phyloP scores from a whole-genome alignment of 345 rosid species.

The Linum trigynum region DNA sequence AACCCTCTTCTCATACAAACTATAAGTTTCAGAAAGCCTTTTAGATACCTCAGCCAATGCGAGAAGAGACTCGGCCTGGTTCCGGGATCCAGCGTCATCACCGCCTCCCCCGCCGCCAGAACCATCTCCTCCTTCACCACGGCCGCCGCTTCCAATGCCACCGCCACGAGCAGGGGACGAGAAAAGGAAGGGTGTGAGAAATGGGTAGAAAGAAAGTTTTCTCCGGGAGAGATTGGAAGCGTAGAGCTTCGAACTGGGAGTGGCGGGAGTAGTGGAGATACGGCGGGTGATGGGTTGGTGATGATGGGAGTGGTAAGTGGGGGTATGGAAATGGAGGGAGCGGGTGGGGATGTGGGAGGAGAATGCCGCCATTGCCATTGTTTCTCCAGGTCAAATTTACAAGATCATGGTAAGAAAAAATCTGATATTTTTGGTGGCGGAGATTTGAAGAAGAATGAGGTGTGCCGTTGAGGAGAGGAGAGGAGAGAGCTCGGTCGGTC shows the following conservation, averaged over 20 bases:
- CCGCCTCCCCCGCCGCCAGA: slow-evolving; percentile 15
- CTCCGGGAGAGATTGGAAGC: slow-evolving; percentile 12
- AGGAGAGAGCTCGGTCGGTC: neutral
- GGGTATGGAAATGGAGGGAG: slow-evolving; percentile 15
- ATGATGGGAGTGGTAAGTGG: slow-evolving; percentile 11
- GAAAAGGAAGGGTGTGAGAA: slow-evolving; percentile 7
- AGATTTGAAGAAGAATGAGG: neutral
- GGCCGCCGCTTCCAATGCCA: slow-evolving; percentile 11
- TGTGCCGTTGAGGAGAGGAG: neutral
- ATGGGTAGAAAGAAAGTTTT: neutral
- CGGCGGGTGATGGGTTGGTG: slow-evolving; percentile 11
- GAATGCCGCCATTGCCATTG: slow-evolving; percentile 27
- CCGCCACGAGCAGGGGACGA: slow-evolving; percentile 29
- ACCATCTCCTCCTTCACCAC: slow-evolving; percentile 18
- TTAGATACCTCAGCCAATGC: slow-evolving; percentile 37
- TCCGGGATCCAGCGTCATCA: slow-evolving; percentile 28
- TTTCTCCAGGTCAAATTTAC: neutral
- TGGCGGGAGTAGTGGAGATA: neutral
- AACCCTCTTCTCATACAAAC: neutral
- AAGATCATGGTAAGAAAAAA: neutral
- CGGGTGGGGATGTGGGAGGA: slow-evolving; percentile 20
- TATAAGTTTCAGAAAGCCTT: neutral
- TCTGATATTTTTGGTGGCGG: neutral
- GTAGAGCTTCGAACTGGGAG: slow-evolving; percentile 8
- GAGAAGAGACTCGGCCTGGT: slow-evolving; percentile 35